Conservation (phyloP, 2,329 filamentous ascomycete genomes). For the Colletotrichum sp. region DNA sequence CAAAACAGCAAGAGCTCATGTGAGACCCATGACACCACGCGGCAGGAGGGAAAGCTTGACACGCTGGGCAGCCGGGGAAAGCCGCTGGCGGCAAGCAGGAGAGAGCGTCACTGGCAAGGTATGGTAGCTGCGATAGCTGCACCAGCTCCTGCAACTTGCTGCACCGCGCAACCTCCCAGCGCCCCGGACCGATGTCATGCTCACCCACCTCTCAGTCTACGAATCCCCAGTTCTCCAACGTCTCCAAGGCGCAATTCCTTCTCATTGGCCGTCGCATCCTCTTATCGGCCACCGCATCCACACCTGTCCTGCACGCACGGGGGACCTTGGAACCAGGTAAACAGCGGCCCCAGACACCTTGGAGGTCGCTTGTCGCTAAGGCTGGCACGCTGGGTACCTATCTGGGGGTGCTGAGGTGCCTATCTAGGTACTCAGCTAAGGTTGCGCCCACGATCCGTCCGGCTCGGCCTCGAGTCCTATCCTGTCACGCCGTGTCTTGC, state of each 20-base stretch:
- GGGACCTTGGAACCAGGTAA: conserved; percentile 9
- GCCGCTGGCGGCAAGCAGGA: neutral
- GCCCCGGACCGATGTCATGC: neutral
- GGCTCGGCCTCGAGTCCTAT: neutral
- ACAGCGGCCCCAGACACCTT: neutral
- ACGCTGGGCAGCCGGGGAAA: neutral
- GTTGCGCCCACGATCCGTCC: conserved; percentile 1
- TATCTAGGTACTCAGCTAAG: neutral
- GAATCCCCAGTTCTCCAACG: neutral
- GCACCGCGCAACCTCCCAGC: neutral
- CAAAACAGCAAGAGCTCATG: neutral
- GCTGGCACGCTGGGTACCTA: neutral
- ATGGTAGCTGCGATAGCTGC: neutral
- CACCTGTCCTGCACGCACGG: neutral
- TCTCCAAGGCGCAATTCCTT: neutral
- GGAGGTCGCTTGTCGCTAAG: neutral
- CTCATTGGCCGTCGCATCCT: conserved; percentile 6
- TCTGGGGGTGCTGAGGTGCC: neutral
- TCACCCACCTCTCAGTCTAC: neutral
- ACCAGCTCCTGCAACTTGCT: neutral
- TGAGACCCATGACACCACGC: neutral
- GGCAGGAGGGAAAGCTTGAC: neutral
- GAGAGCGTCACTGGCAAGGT: neutral
- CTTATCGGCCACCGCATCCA: conserved; percentile 15
- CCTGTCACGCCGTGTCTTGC: neutral